Conservation (phyloP, 2,329 filamentous ascomycete species). For the Colletotrichum truncatum region DNA sequence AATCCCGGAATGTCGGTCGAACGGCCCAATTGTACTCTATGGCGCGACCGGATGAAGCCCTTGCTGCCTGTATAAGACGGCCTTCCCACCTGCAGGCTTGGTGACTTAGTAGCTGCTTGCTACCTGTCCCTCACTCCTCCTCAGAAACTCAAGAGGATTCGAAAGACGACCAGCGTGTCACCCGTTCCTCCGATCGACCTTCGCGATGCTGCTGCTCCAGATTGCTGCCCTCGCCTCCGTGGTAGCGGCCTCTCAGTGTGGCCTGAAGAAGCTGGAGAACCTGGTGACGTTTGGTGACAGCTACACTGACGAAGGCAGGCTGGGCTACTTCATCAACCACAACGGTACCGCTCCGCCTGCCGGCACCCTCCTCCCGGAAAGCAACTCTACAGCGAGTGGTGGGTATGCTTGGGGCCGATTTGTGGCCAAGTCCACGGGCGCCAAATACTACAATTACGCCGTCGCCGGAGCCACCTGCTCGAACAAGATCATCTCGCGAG, state of each 20-base stretch:
- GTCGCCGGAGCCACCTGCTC: conserved; percentile 78
- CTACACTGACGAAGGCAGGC: conserved; percentile 77
- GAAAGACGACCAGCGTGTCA: neutral
- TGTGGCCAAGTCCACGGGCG: conserved; percentile 66
- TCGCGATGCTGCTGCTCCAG: conserved; percentile 11
- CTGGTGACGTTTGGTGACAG: conserved; percentile 79
- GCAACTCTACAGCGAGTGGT: conserved; percentile 67
- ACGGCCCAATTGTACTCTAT: neutral
- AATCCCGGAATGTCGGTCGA: neutral
- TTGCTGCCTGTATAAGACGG: neutral
- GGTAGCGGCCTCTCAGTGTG: conserved; percentile 29
- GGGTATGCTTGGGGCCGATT: conserved; percentile 76
- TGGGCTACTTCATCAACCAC: conserved; percentile 69
- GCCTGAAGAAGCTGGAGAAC: conserved; percentile 62
- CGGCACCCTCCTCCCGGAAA: conserved; percentile 57
- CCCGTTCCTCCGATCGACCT: neutral
- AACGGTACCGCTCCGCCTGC: conserved; percentile 69
- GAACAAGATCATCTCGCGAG: conserved; percentile 71
- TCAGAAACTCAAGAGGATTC: neutral
- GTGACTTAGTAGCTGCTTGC: neutral
- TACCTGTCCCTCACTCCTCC: neutral
- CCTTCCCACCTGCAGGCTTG: neutral
- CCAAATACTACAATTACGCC: conserved; percentile 73
- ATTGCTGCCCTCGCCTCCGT: conserved; percentile 13
- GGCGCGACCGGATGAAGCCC: neutral